Evolutionary conservation across 257 asterid species (phyloP).

Genomic region (Asclepias syriaca): DNA sequence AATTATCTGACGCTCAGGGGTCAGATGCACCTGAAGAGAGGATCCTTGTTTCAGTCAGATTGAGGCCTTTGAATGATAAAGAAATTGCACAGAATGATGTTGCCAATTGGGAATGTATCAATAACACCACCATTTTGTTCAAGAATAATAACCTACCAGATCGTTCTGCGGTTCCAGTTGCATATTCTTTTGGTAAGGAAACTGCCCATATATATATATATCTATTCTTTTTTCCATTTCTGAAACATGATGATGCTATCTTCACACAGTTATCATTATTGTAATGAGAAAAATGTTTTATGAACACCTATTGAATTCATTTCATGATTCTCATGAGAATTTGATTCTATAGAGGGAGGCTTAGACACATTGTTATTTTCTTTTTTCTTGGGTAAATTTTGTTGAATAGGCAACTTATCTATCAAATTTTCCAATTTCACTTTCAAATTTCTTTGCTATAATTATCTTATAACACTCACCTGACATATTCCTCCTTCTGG

Average conservation of each 20-base stretch:
- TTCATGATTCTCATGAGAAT: not conserved
- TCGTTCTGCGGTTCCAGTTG: slow-evolving; percentile 56
- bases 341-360: not conserved
- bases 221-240: not conserved
- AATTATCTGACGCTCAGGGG: slow-evolving; percentile 25
- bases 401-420: not conserved
- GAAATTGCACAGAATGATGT: slow-evolving; percentile 53
- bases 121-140: slow-evolving; percentile 59
- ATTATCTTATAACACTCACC: not conserved
- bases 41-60: slow-evolving; percentile 71
- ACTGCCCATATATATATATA: not conserved
- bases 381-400: not conserved
- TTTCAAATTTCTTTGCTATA: not conserved
- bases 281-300: not conserved
- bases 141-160: slow-evolving; percentile 55
- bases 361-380: not conserved
- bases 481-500: slow-evolving; percentile 2
- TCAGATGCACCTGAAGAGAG: slow-evolving; percentile 72
- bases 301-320: not conserved
- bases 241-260: not conserved
- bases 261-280: not conserved
- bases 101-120: slow-evolving; percentile 83
- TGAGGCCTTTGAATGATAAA: slow-evolving; percentile 75
- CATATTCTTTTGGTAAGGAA: slow-evolving; percentile 65
- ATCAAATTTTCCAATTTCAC: not conserved